Evolutionary conservation across 2,329 filamentous ascomycete species (phyloP), one percentile per base, ranked within the genome.

Genomic region (Coniochaeta sp.): DNA sequence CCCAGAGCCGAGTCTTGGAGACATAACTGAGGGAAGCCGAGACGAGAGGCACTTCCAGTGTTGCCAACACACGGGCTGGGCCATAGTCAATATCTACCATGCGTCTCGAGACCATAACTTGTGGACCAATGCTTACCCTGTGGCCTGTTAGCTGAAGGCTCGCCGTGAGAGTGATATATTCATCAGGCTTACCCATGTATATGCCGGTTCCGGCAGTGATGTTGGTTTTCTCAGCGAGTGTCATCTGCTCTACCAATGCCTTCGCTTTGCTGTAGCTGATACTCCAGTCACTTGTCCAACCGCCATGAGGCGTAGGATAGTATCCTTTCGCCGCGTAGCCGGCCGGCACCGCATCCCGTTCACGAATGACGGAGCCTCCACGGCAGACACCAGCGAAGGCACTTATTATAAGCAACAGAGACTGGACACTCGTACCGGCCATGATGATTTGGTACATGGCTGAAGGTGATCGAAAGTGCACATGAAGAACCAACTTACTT

Each of bases 191-290:
- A 77, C 82, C 89, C 89, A 91, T 92, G 64, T 80, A 88, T 47
- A 87, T 80, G 1, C 89, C 89, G 1, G 82, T 87, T 3, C 89
- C 89, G 1, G 83, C 83, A 0, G 89, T 91, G 58, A 92, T 80
- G 68, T 92, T 93, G 3, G 88, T 87, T 75, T 93, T 93, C 71
- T 93, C 90, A 1, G 89, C 89, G 60, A 93, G 73, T 0, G 89
- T 93, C 89, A 93, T 90, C 56, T 85, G 82, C 59, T 84, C 82
- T 17, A 93, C 89, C 16, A 93, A 72, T 3, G 77, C 72, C 61
- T 85, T 80, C 1, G 90, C 90, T 67, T 89, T 91, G 58, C 75
- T 75, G 68, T 92, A 93, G 66, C 88, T 88, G 19, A 82, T 82
- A 24, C 77, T 76, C 90, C 90, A 93, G 61, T 83, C 82, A 6